These are phyloP conservation scores for Coemansia sp. DNA, from an alignment of 192 early-diverging fungal genomes.

Conservation along the genomic window DNA sequence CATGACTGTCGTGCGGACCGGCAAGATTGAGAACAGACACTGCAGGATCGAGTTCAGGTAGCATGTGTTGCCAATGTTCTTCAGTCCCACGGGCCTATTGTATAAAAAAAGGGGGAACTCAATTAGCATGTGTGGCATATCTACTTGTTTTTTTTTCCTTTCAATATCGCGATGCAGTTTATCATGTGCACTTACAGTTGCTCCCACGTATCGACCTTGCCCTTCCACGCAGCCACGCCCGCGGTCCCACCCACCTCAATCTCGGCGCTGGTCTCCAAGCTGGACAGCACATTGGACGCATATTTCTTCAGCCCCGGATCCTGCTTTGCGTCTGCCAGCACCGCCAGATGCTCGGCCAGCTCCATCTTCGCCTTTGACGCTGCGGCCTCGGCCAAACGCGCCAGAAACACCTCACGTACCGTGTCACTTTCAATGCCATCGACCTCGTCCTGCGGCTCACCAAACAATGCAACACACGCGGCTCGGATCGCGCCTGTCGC, in stretches of 20 bases:
- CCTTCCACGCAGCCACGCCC: constrained; percentile 8
- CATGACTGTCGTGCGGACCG: constrained; percentile 63
- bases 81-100: constrained; percentile 65
- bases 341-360: constrained; percentile 23
- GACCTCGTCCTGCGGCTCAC: constrained; percentile 42
- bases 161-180: background rate
- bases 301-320: constrained; percentile 22
- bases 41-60: constrained; percentile 85
- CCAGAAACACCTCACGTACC: constrained; percentile 34
- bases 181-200: constrained; percentile 22
- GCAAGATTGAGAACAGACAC: constrained; percentile 67
- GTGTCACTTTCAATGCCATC: constrained; percentile 26
- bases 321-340: constrained; percentile 22
- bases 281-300: constrained; percentile 20
- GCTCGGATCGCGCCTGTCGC: constrained; percentile 33
- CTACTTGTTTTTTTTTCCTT: too few relatives aligned
- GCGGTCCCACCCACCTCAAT: constrained; percentile 7
- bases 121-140: too few relatives aligned
- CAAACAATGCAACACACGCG: constrained; percentile 50
- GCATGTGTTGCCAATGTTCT: constrained; percentile 87
- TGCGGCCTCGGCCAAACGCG: constrained; percentile 14
- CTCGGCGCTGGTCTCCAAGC: constrained; percentile 6
- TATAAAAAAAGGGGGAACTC: background rate
- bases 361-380: constrained; percentile 31
- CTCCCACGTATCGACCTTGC: constrained; percentile 24